Evolutionary conservation across 2,329 filamentous ascomycete genomes (phyloP).

Genomic region (Alternaria sp.): DNA sequence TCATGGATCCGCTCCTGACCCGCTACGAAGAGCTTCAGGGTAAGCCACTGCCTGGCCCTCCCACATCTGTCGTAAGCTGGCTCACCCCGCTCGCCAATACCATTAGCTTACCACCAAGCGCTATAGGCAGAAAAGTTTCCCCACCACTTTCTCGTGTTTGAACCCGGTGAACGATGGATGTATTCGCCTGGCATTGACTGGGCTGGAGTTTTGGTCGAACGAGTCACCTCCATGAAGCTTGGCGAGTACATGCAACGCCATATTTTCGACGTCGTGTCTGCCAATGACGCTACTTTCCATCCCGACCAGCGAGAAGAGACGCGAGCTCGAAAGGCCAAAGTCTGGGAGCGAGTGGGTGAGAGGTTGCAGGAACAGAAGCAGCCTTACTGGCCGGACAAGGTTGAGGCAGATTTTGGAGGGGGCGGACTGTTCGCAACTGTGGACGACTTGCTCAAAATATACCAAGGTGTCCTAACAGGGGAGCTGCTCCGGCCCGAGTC

Average conservation of each 20-base stretch:
- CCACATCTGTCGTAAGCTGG: neutral
- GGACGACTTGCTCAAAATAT: neutral
- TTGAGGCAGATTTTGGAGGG: neutral
- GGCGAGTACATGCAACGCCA: neutral
- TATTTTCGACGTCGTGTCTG: neutral
- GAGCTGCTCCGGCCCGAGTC: neutral
- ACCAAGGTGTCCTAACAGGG: neutral
- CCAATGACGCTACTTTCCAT: neutral
- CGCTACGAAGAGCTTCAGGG: neutral
- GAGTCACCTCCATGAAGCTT: neutral
- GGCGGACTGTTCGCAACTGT: neutral
- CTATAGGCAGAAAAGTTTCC: neutral
- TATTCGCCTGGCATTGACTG: neutral
- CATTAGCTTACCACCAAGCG: neutral
- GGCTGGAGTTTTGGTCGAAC: neutral
- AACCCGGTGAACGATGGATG: neutral
- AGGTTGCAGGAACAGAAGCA: neutral
- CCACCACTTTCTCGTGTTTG: neutral
- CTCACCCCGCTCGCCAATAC: neutral
- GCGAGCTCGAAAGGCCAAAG: neutral
- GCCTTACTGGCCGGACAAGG: neutral
- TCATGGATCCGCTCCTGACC: neutral
- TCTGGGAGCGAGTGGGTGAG: neutral
- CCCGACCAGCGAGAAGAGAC: neutral
- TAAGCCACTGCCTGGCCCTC: neutral